Percentiles rank a stretch among this genome's conserved stretches.
Conservation (phyloP, 129 eudicot genomes). For the Chrysanthemum lavandulifolium region DNA sequence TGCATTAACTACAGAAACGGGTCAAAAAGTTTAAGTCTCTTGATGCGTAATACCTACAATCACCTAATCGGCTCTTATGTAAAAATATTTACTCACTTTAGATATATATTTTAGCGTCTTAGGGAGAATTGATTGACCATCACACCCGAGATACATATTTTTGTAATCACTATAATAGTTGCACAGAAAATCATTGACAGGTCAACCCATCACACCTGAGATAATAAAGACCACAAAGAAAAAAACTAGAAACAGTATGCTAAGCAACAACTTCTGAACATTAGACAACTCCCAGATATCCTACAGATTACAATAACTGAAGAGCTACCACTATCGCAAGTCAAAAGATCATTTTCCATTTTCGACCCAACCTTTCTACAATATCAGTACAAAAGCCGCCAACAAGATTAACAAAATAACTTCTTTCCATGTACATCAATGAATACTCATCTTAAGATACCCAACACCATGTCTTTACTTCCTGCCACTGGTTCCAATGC, state of each 20-base stretch:
- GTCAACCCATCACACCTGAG: too few species aligned
- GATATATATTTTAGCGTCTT: too few species aligned
- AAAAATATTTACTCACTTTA: too few species aligned
- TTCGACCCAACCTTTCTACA: constrained; percentile 14
- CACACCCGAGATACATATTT: too few species aligned
- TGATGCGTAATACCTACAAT: too few species aligned
- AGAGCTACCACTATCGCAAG: neutral
- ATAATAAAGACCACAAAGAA: neutral
- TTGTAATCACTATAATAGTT: too few species aligned
- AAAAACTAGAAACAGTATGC: neutral
- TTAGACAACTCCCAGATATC: neutral
- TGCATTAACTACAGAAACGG: too few species aligned
- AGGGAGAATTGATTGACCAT: too few species aligned
- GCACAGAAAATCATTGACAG: too few species aligned
- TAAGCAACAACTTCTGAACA: constrained; percentile 7
- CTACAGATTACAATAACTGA: too few species aligned
- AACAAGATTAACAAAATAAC: constrained; percentile 8
- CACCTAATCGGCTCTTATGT: too few species aligned
- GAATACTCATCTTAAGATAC: neutral
- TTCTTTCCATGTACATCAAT: constrained; percentile 23
- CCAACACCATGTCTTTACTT: constrained; percentile 32
- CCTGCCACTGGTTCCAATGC: constrained; percentile 52
- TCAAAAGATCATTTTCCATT: constrained; percentile 10
- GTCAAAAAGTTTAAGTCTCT: too few species aligned
- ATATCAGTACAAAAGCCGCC: neutral